Base-by-base conservation (phyloP, 805 yeast species). In the Metschnikowia proteae region DNA sequence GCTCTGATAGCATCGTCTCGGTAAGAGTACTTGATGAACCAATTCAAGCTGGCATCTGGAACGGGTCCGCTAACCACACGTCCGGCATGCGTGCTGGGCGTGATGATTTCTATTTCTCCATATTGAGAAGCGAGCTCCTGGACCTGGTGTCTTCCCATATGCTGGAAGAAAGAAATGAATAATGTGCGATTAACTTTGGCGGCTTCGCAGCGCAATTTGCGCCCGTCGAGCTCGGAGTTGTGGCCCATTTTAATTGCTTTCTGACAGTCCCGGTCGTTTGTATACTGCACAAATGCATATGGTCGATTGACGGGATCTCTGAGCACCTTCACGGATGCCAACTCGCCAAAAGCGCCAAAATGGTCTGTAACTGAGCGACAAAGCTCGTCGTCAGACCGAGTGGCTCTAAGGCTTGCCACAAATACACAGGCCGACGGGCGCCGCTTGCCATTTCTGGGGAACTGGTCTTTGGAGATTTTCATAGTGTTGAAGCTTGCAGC, bases 101-200 rank as follows among this genome's bases (percentile, higher is more conserved):
- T 75, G 23, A 87, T 56, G 55, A 82, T 80, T 59, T 91, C 97
- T 49, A 88, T 70, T 61, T 86, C 90, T 10, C 97, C 97, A 67
- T 75, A 89, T 37, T 71, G 62, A 5, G 66, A 60, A 45, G 84
- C 64, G 26, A 72, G 55, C 1, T 61, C 60, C 37, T 61, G 64
- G 26, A 86, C 66, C 5, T 68, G 64, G 13, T 50, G 55, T 11
- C 67, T 71, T 8, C 58, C 49, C 11, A 64, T 38, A 3, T 46
- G 51, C 10, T 53, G 49, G 8, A 57, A 52, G 4, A 73, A 65
- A 1, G 82, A 66, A 39, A 89, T 64, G 61, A 80, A 86, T 37
- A 92, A 70, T 10, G 97, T 91, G 54, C 97, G 76, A 66, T 91
- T 92, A 40, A 91, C 96, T 60, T 86, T 83, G 0, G 98, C 98